phyloP scores from a whole-genome alignment of 108 stramenopile species.

The Fistulifera solaris region DNA sequence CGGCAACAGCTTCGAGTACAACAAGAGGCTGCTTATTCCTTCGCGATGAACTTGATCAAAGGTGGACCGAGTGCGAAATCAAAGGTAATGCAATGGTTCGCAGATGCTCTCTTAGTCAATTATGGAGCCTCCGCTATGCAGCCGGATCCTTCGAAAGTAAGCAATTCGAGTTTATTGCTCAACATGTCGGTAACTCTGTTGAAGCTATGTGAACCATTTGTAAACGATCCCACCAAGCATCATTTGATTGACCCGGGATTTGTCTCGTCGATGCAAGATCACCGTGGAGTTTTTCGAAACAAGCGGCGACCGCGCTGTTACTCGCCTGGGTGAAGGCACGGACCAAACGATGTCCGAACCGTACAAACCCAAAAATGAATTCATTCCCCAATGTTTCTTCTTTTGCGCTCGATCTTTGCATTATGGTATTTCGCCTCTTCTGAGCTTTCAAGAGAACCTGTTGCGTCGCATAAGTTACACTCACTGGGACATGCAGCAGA shows the following conservation, averaged over 20 bases:
- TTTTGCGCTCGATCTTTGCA: constrained; percentile 63
- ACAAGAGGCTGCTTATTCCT: constrained; percentile 49
- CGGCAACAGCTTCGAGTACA: constrained; percentile 55
- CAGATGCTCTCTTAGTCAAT: constrained; percentile 72
- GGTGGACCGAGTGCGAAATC: constrained; percentile 49
- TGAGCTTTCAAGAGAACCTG: constrained; percentile 40
- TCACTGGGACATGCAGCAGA: constrained; percentile 50
- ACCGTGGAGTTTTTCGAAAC: constrained; percentile 58
- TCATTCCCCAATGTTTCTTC: constrained; percentile 81
- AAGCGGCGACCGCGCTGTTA: constrained; percentile 54
- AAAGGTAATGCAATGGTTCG: constrained; percentile 66
- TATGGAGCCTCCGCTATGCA: constrained; percentile 56
- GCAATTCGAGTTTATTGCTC: constrained; percentile 36
- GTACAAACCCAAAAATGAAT: constrained; percentile 72
- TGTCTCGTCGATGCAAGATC: constrained; percentile 46
- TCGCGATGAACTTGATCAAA: constrained; percentile 58
- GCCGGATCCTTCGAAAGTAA: constrained; percentile 70
- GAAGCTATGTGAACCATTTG: constrained; percentile 79
- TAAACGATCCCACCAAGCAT: constrained; percentile 42
- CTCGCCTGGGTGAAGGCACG: constrained; percentile 55
- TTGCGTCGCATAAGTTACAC: constrained; percentile 45
- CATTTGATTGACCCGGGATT: constrained; percentile 63
- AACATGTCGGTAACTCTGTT: constrained; percentile 59
- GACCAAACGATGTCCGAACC: constrained; percentile 5
- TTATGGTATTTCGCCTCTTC: constrained; percentile 53